phyloP scores from a whole-genome alignment of 805 yeast genomes.

The Spathaspora arborariae region DNA sequence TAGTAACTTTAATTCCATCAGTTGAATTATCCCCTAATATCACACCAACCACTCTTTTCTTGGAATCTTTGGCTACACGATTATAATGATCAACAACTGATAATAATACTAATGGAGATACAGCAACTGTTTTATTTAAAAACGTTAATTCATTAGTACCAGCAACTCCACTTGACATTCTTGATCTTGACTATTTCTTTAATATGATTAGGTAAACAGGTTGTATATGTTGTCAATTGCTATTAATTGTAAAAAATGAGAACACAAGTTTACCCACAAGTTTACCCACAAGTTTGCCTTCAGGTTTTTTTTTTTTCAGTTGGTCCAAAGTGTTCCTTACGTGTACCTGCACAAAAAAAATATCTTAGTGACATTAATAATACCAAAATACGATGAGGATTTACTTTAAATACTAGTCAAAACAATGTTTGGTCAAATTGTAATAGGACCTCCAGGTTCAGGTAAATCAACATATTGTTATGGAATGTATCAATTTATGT shows the following conservation, averaged over 20 bases:
- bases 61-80: constrained; percentile 66
- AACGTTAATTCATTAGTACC: constrained; percentile 26
- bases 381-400: too few relatives aligned
- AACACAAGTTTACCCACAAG: neutral
- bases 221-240: too few relatives aligned
- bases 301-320: neutral
- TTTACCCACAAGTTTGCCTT: neutral
- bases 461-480: constrained; percentile 95
- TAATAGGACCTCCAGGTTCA: constrained; percentile 97
- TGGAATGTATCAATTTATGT: constrained; percentile 88
- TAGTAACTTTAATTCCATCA: constrained; percentile 67
- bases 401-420: neutral
- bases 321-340: neutral
- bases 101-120: constrained; percentile 90
- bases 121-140: constrained; percentile 64
- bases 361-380: neutral
- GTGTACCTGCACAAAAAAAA: neutral
- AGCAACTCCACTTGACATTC: constrained; percentile 1
- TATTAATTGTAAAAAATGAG: neutral
- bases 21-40: constrained; percentile 75
- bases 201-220: too few relatives aligned
- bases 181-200: too few relatives aligned
- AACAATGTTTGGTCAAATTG: constrained; percentile 77
- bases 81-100: constrained; percentile 96
- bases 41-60: constrained; percentile 90